Percentiles rank a stretch among this genome's conserved stretches.
phyloP scores from a whole-genome alignment of 1,284 basidiomycete genomes.

The Fomitopsis schrenkii region DNA sequence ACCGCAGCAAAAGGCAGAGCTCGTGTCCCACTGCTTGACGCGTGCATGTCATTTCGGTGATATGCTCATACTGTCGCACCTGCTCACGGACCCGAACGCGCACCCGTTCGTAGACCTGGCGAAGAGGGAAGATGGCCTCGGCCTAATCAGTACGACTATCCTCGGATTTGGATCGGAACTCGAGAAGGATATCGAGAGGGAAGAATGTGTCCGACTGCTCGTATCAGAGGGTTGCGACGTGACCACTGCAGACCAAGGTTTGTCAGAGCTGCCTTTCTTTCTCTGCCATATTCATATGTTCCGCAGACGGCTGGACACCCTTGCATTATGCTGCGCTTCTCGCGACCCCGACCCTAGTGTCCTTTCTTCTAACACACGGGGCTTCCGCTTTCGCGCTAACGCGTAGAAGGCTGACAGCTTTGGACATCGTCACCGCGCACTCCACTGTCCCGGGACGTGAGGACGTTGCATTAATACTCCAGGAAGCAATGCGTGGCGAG shows the following conservation, averaged over 20 bases:
- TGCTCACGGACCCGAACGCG: constrained; percentile 65
- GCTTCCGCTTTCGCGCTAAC: constrained; percentile 78
- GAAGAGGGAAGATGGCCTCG: constrained; percentile 75
- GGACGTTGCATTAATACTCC: constrained; percentile 74
- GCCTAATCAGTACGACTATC: constrained; percentile 76
- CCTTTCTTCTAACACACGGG: constrained; percentile 90
- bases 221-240: constrained; percentile 78
- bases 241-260: constrained; percentile 59
- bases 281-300: neutral
- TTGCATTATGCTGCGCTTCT: constrained; percentile 91
- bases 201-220: constrained; percentile 82
- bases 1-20: constrained; percentile 59
- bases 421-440: constrained; percentile 83
- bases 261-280: constrained; percentile 19
- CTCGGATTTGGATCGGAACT: constrained; percentile 79
- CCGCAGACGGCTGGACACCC: constrained; percentile 86
- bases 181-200: constrained; percentile 80
- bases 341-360: constrained; percentile 87
- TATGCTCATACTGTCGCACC: constrained; percentile 64
- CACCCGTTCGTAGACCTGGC: constrained; percentile 66
- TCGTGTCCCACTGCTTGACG: constrained; percentile 66
- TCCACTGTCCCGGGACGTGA: constrained; percentile 75
- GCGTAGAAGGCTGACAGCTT: constrained; percentile 71
- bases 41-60: constrained; percentile 77
- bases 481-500: constrained; percentile 77